A percentile compares a stretch with the other conserved stretches of the same genome.
Conservation (phyloP, 495 filamentous ascomycete species). For the Penicillium flavigenum region DNA sequence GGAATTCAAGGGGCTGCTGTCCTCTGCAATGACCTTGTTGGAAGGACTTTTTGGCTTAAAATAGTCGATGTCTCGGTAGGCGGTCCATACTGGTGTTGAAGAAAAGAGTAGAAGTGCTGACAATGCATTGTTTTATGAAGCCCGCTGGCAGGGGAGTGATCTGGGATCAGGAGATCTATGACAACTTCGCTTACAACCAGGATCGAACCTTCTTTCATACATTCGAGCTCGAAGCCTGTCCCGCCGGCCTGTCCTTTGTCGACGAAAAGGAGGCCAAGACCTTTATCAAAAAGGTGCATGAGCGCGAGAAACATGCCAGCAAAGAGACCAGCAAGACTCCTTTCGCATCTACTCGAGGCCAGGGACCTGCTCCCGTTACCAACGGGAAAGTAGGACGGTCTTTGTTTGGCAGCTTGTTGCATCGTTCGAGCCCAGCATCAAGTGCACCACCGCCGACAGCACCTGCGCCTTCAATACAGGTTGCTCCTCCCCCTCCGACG, state of each 20-base stretch:
- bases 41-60: constrained; percentile 95
- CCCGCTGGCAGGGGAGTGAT: constrained; percentile 82
- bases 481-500: constrained; percentile 43
- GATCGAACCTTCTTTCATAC: constrained; percentile 97
- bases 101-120: constrained; percentile 19
- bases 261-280: constrained; percentile 96
- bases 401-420: constrained; percentile 68
- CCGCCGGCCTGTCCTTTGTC: constrained; percentile 85
- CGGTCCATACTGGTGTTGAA: constrained; percentile 18
- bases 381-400: constrained; percentile 53
- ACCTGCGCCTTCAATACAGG: constrained; percentile 49
- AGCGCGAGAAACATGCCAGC: constrained; percentile 88
- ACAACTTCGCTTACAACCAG: constrained; percentile 90
- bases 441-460: constrained; percentile 45
- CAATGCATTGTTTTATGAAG: constrained; percentile 41
- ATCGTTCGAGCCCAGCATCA: constrained; percentile 63
- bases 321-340: constrained; percentile 77
- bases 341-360: constrained; percentile 62
- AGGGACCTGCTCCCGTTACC: constrained; percentile 45
- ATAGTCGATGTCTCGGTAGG: constrained; percentile 92
- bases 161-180: constrained; percentile 98
- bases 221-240: constrained; percentile 89
- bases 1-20: constrained; percentile 93
- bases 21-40: constrained; percentile 88
- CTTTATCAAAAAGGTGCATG: constrained; percentile 93